These are phyloP conservation scores for Lotmaria passim DNA, from an alignment of 208 protist genomes.

Conservation along the genomic window DNA sequence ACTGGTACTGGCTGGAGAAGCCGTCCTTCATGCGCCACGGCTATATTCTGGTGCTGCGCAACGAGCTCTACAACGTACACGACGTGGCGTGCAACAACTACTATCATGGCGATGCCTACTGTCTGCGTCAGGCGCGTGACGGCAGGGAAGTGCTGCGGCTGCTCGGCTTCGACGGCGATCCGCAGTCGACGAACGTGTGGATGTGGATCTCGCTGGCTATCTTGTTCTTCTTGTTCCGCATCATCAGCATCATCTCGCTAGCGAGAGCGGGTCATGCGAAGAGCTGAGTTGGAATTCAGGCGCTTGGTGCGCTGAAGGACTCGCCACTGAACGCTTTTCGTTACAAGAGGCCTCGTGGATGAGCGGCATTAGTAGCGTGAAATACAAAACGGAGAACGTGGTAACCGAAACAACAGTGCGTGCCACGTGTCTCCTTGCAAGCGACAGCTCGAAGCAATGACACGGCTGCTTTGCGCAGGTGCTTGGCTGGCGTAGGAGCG, in stretches of 20 bases:
- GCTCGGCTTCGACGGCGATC: constrained; percentile 55
- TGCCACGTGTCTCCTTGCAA: no score
- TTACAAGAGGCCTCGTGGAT: no score
- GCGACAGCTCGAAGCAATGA: no score
- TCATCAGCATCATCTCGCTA: constrained; percentile 44
- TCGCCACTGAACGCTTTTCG: no score
- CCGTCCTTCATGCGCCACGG: constrained; percentile 68
- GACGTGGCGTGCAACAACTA: constrained; percentile 35
- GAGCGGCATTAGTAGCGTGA: no score
- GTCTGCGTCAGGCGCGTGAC: constrained; percentile 48
- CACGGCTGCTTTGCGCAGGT: no score
- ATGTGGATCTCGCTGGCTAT: constrained; percentile 66
- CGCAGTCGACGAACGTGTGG: constrained; percentile 42
- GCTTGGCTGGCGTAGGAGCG: no score
- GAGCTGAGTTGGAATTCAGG: constrained; percentile 7
- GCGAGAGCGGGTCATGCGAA: constrained; percentile 18
- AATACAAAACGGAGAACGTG: no score
- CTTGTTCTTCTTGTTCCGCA: constrained; percentile 51
- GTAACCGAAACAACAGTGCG: no score
- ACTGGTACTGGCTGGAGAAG: constrained; percentile 86
- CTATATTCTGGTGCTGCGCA: constrained; percentile 63
- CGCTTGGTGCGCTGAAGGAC: no score
- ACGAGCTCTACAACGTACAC: constrained; percentile 53
- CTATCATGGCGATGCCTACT: constrained; percentile 48
- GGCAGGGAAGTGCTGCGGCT: constrained; percentile 52